Conservation (phyloP, 208 protist genomes). For the Trypanosomatidae sp. region DNA sequence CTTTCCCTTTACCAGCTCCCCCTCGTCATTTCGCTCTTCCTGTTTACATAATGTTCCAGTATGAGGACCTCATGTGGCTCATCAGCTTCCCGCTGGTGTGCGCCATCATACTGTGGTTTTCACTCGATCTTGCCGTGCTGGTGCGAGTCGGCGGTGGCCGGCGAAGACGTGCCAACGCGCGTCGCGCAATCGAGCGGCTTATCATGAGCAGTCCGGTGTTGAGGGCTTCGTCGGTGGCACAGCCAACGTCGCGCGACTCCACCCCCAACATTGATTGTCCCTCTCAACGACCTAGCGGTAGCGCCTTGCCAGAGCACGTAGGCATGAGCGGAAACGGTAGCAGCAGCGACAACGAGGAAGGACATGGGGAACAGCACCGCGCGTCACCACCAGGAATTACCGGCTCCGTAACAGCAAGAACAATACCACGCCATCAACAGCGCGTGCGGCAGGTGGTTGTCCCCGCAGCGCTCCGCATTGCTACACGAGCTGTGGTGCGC, state of each 20-base stretch:
- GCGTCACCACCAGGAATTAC: neutral
- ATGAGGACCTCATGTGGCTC: slow-evolving; percentile 63
- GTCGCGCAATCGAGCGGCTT: slow-evolving; percentile 40
- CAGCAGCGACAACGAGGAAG: slow-evolving; percentile 3
- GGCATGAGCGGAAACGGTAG: neutral
- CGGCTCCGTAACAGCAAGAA: neutral
- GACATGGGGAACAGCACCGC: neutral
- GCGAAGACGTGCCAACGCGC: slow-evolving; percentile 39
- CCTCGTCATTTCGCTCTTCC: neutral
- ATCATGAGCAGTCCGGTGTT: slow-evolving; percentile 27
- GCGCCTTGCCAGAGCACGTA: neutral
- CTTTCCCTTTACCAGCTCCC: neutral
- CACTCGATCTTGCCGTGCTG: slow-evolving; percentile 69
- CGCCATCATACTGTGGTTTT: slow-evolving; percentile 48
- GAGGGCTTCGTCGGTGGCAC: slow-evolving; percentile 9
- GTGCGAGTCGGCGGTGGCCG: slow-evolving; percentile 55
- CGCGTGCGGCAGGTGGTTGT: slow-evolving; percentile 28
- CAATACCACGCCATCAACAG: neutral
- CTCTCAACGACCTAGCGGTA: neutral
- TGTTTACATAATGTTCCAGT: slow-evolving; percentile 32
- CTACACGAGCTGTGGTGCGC: slow-evolving; percentile 49
- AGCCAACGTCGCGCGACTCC: slow-evolving; percentile 3
- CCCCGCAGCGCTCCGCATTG: slow-evolving; percentile 36
- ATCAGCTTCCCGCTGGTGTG: slow-evolving; percentile 60
- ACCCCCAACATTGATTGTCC: neutral